These are phyloP conservation scores for Yamadazyma conglobata DNA, from an alignment of 1,139 yeast species.

Conservation along the genomic window DNA sequence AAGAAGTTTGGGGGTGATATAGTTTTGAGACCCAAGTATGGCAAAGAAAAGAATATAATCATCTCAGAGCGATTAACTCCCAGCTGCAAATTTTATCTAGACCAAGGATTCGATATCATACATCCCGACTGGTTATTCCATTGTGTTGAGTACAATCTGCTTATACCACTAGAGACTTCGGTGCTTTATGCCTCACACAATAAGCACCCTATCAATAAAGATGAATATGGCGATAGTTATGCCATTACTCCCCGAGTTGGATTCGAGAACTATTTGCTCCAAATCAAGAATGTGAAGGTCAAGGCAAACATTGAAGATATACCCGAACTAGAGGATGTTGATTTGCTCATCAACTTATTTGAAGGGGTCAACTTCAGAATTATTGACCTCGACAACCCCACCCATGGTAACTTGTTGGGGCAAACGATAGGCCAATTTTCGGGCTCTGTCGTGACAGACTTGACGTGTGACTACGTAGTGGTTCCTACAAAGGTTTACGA, in stretches of 20 bases:
- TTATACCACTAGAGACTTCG: constrained; percentile 58
- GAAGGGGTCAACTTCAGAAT: constrained; percentile 8
- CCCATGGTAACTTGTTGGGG: constrained; percentile 1
- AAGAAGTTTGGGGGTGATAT: constrained; percentile 51
- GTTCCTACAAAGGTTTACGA: constrained; percentile 8
- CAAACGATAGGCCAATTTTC: constrained; percentile 10
- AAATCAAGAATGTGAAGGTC: neutral
- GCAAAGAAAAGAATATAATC: constrained; percentile 24
- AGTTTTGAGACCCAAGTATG: constrained; percentile 13
- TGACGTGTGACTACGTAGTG: constrained; percentile 10
- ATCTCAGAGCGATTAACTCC: constrained; percentile 51
- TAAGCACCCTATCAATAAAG: constrained; percentile 26
- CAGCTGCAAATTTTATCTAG: constrained; percentile 39
- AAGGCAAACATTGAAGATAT: neutral
- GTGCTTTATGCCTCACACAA: constrained; percentile 40
- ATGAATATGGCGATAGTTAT: constrained; percentile 55
- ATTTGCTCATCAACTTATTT: constrained; percentile 7
- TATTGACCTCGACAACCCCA: constrained; percentile 5
- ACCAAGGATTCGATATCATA: constrained; percentile 55
- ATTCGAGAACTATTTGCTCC: constrained; percentile 7
- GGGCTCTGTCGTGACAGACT: constrained; percentile 4
- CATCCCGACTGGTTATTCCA: constrained; percentile 72
- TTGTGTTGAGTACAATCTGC: constrained; percentile 42
- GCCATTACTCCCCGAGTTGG: constrained; percentile 13
- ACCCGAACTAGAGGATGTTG: constrained; percentile 2